A percentile compares a stretch with the other conserved stretches of the same genome.
phyloP scores from a whole-genome alignment of 1,284 basidiomycete species.

The Ganoderma lucidum region DNA sequence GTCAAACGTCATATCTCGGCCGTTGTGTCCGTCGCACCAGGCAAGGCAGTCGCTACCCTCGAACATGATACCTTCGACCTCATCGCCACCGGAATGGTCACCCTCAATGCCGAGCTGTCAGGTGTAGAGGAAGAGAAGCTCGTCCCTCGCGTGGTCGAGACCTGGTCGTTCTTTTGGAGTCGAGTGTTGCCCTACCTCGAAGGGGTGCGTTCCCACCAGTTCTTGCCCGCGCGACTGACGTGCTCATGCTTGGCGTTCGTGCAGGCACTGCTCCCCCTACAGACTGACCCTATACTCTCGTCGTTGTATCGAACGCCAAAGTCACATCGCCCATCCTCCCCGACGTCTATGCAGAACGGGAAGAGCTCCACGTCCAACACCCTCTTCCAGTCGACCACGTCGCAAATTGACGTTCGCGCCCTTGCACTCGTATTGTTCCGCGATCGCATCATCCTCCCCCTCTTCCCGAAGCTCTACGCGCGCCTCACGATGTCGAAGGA shows the following conservation, averaged over 20 bases:
- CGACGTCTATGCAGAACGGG: slow-evolving; percentile 58
- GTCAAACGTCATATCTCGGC: slow-evolving; percentile 81
- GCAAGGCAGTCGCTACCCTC: slow-evolving; percentile 71
- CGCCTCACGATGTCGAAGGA: slow-evolving; percentile 60
- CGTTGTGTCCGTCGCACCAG: slow-evolving; percentile 69
- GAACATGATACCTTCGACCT: slow-evolving; percentile 86
- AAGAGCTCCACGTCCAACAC: slow-evolving; percentile 47
- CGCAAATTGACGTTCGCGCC: slow-evolving; percentile 80
- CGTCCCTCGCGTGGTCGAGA: slow-evolving; percentile 80
- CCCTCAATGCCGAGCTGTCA: slow-evolving; percentile 85
- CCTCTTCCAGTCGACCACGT: slow-evolving; percentile 34
- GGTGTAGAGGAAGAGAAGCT: slow-evolving; percentile 80
- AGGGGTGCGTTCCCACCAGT: slow-evolving; percentile 60
- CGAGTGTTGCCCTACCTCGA: slow-evolving; percentile 91
- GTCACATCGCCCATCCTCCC: slow-evolving; percentile 58
- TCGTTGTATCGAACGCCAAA: slow-evolving; percentile 73
- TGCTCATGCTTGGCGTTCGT: neutral
- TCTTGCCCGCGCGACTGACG: neutral
- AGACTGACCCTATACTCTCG: slow-evolving; percentile 75
- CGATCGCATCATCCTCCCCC: slow-evolving; percentile 77
- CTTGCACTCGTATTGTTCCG: slow-evolving; percentile 84
- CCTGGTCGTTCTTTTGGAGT: slow-evolving; percentile 96
- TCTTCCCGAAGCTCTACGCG: slow-evolving; percentile 62
- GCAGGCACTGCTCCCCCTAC: slow-evolving; percentile 78
- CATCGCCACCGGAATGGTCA: slow-evolving; percentile 90